Conservation (phyloP, 768 basidiomycete species). For the Kwoniella bestiolae region DNA sequence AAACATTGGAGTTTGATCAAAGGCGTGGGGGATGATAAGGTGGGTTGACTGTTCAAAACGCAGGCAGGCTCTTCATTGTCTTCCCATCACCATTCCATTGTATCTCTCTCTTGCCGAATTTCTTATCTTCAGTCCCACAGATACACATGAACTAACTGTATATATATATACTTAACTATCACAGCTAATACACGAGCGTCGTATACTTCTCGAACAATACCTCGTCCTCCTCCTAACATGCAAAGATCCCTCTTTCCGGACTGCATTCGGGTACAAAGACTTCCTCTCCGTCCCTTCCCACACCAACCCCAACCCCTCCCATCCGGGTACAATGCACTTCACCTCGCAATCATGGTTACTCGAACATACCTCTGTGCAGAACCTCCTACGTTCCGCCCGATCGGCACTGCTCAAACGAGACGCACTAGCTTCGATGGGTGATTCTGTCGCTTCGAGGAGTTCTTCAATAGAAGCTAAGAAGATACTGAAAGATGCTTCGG, state of each 20-base stretch:
- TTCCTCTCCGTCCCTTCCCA: constrained; percentile 71
- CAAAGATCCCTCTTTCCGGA: constrained; percentile 82
- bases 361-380: constrained; percentile 79
- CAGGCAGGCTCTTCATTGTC: background rate
- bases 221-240: constrained; percentile 81
- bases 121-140: background rate
- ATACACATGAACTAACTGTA: background rate
- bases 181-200: constrained; percentile 73
- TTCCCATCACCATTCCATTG: background rate
- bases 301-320: constrained; percentile 11
- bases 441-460: constrained; percentile 73
- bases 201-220: constrained; percentile 76
- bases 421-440: constrained; percentile 74
- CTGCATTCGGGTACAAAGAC: constrained; percentile 74
- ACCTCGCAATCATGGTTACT: constrained; percentile 78
- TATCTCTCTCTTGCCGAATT: background rate
- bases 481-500: constrained; percentile 47
- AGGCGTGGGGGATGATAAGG: constrained; percentile 62
- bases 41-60: constrained; percentile 24
- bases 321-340: constrained; percentile 16
- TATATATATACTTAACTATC: background rate
- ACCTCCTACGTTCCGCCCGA: constrained; percentile 76
- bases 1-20: constrained; percentile 77
- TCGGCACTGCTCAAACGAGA: constrained; percentile 85
- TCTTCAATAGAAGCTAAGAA: constrained; percentile 79